phyloP scores from a whole-genome alignment of 441 rosid species.

The Adansonia gregorii region DNA sequence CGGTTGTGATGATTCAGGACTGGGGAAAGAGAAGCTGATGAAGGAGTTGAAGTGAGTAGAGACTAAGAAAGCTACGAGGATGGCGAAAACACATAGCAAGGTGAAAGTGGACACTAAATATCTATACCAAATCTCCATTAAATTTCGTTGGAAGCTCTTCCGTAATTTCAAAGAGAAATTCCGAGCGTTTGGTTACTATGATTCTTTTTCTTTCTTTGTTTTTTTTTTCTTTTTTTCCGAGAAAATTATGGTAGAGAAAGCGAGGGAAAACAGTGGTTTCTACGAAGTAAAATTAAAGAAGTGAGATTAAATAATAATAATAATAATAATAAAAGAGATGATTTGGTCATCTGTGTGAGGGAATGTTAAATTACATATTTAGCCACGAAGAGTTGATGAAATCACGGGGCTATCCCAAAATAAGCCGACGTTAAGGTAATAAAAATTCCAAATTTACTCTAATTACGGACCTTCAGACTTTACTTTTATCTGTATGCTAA shows the following conservation, averaged over 20 bases:
- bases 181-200: constrained; percentile 31
- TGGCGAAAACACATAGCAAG: not conserved
- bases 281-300: constrained; percentile 15
- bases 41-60: constrained; percentile 16
- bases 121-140: constrained; percentile 23
- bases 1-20: constrained; percentile 28
- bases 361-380: not conserved
- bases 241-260: constrained; percentile 18
- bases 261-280: constrained; percentile 23
- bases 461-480: too few relatives aligned
- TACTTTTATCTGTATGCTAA: too few relatives aligned
- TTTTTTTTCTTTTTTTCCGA: not conserved
- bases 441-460: too few relatives aligned
- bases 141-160: not conserved
- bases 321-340: too few relatives aligned
- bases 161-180: not conserved
- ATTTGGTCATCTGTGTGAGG: not conserved
- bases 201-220: constrained; percentile 21
- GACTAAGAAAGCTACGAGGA: constrained; percentile 9
- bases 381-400: not conserved
- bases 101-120: constrained; percentile 7
- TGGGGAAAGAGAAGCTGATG: constrained; percentile 19
- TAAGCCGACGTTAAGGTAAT: too few relatives aligned
- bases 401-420: not conserved
- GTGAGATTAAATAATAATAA: constrained; percentile 4